Evolutionary conservation across 2,329 filamentous ascomycete species (phyloP).

Genomic region (Pseudogymnoascus sp.): DNA sequence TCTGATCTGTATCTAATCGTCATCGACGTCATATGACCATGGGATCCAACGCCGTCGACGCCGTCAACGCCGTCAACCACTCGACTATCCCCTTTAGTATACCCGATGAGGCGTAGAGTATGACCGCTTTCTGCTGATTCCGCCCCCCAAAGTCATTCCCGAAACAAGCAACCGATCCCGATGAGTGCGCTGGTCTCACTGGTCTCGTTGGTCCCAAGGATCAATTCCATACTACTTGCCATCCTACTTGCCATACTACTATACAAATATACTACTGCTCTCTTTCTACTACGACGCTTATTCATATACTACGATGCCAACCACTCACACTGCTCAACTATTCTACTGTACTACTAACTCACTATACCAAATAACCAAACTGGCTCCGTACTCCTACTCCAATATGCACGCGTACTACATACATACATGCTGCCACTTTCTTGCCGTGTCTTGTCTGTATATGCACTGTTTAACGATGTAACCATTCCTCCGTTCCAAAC

Average conservation of each 20-base stretch:
- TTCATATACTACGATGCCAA: too few species aligned
- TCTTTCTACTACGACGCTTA: too few species aligned
- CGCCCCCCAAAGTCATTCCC: too few species aligned
- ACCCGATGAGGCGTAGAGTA: neutral
- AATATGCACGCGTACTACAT: constrained; percentile 1
- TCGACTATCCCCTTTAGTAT: neutral
- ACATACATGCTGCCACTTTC: neutral
- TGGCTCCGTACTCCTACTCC: neutral
- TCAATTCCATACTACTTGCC: neutral
- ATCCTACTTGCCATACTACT: neutral
- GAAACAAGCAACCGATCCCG: too few species aligned
- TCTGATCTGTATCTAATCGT: constrained; percentile 1
- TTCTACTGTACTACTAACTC: neutral
- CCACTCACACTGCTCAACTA: too few species aligned
- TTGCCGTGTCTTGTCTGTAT: neutral
- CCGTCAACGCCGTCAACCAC: neutral
- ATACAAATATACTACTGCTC: neutral
- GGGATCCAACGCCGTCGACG: neutral
- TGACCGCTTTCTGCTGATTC: neutral
- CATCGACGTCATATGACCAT: constrained; percentile 6
- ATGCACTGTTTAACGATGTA: constrained; percentile 1
- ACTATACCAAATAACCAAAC: neutral
- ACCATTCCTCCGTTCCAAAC: neutral
- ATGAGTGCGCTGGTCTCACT: too few species aligned
- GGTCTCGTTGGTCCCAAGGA: neutral